Evolutionary conservation across 768 basidiomycete species (phyloP).

Genomic region (Naganishia antarctica): DNA sequence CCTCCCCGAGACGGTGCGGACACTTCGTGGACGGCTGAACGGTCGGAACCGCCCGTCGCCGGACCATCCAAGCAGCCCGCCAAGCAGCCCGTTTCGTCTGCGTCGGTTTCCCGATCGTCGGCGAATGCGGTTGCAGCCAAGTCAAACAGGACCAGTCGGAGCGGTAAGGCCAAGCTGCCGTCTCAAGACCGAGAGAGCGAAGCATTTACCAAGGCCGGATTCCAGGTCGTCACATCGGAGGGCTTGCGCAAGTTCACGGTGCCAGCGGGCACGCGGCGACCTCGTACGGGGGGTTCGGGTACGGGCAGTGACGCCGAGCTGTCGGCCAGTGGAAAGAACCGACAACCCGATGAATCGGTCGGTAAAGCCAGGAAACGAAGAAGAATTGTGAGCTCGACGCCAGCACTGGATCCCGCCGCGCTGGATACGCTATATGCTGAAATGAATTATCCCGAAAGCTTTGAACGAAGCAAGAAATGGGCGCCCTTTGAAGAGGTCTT

Average conservation of each 20-base stretch:
- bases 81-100: neutral
- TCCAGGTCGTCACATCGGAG: neutral
- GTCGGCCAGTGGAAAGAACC: neutral
- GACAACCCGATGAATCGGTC: neutral
- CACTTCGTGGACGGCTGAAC: neutral
- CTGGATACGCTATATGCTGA: slow-evolving; percentile 19
- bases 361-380: neutral
- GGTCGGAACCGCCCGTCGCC: neutral
- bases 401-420: neutral
- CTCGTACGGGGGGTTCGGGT: slow-evolving; percentile 1
- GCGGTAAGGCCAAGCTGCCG: slow-evolving; percentile 1
- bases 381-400: slow-evolving; percentile 23
- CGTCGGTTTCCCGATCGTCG: neutral
- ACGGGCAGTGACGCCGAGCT: slow-evolving; percentile 5
- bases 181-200: neutral
- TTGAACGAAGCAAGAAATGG: slow-evolving; percentile 17
- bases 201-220: neutral
- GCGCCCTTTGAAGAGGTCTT: slow-evolving; percentile 1
- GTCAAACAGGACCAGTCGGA: neutral
- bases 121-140: neutral
- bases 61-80: neutral
- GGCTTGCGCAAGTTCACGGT: neutral
- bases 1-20: slow-evolving; percentile 3
- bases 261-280: neutral
- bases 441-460: slow-evolving; percentile 21